Evolutionary conservation across 306 rosid genomes (phyloP).

Genomic region (Malus orientalis): DNA sequence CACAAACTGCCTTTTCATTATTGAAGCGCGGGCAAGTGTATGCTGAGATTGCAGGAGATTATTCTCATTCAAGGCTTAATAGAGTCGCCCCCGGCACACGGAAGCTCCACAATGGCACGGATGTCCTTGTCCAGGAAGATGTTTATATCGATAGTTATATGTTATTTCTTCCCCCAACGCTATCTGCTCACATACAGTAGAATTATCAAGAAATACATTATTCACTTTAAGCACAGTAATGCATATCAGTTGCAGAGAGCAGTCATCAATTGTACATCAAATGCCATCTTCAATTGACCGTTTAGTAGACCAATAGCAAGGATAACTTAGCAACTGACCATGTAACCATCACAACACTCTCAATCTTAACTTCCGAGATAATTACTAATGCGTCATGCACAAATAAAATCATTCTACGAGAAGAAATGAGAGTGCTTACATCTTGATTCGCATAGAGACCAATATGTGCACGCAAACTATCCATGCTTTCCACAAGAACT

Average conservation of each 20-base stretch:
- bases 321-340: background rate
- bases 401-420: slow-evolving; percentile 6
- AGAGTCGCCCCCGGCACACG: slow-evolving; percentile 55
- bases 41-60: slow-evolving; percentile 5
- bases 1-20: slow-evolving; percentile 5
- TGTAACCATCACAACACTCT: background rate
- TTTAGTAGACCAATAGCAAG: background rate
- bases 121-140: slow-evolving; percentile 51
- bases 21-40: slow-evolving; percentile 1
- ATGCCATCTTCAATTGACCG: background rate
- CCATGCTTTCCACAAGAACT: slow-evolving; percentile 98
- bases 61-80: slow-evolving; percentile 15
- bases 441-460: slow-evolving; percentile 87
- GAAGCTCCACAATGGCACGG: slow-evolving; percentile 63
- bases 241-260: background rate
- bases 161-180: slow-evolving; percentile 87
- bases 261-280: background rate
- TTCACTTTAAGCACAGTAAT: background rate
- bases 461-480: slow-evolving; percentile 60
- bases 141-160: slow-evolving; percentile 46
- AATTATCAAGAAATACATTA: background rate
- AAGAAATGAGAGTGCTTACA: slow-evolving; percentile 44
- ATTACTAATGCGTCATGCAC: background rate
- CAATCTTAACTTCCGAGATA: background rate
- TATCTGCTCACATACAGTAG: slow-evolving; percentile 49